Conservation (phyloP, 805 yeast genomes). For the Metschnikowia cerradonensis region DNA sequence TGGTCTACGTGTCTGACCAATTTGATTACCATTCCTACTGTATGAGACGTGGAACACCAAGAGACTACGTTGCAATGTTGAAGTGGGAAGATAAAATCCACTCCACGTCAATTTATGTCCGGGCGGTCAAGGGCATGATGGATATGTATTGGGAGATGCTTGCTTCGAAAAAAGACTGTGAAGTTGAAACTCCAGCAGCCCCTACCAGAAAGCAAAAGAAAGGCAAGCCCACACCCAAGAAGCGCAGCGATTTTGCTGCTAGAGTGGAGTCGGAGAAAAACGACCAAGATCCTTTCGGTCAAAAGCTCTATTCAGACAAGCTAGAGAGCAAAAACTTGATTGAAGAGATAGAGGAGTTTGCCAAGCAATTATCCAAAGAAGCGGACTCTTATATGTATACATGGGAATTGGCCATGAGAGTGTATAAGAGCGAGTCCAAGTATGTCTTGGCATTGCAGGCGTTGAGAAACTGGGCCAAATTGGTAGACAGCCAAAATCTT, state of each 20-base stretch:
- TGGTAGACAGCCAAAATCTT: constrained; percentile 24
- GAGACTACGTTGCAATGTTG: constrained; percentile 73
- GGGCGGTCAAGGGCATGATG: constrained; percentile 65
- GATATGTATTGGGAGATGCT: constrained; percentile 47
- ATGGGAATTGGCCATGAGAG: constrained; percentile 42
- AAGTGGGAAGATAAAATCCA: constrained; percentile 79
- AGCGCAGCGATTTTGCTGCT: constrained; percentile 50
- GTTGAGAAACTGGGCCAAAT: constrained; percentile 39
- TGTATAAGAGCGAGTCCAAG: constrained; percentile 40
- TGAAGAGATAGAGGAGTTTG: constrained; percentile 38
- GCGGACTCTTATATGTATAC: constrained; percentile 37
- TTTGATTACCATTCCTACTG: constrained; percentile 92
- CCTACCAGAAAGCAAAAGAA: constrained; percentile 53
- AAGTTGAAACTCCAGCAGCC: constrained; percentile 14
- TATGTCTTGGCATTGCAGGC: constrained; percentile 46
- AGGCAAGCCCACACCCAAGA: constrained; percentile 48
- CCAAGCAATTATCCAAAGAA: constrained; percentile 39
- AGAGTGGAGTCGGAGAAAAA: constrained; percentile 42
- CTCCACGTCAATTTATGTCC: constrained; percentile 64
- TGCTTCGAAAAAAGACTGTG: constrained; percentile 22
- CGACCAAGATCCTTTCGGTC: constrained; percentile 62
- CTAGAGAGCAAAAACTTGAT: constrained; percentile 32
- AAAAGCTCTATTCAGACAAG: constrained; percentile 31
- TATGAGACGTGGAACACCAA: constrained; percentile 83
- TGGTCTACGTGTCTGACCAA: constrained; percentile 76